Evolutionary conservation across 2,329 filamentous ascomycete genomes (phyloP).

Genomic region (Microascus cirrosus): DNA sequence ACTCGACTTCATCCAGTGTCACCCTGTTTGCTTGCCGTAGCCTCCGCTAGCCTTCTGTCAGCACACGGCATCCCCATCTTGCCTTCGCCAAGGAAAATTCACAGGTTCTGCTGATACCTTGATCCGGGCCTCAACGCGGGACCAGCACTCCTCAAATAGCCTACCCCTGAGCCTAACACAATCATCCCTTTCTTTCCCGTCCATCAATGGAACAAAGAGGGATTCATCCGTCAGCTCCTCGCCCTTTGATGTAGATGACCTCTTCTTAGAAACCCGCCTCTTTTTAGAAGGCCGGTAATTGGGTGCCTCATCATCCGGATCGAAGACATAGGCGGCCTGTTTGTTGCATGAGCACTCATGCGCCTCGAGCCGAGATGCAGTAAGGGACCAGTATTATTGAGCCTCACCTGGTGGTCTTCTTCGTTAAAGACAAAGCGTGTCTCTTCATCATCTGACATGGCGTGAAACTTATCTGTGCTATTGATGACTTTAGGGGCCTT

Average conservation of each 20-base stretch:
- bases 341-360: neutral
- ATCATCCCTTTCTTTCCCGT: constrained; percentile 37
- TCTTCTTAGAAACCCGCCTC: constrained; percentile 37
- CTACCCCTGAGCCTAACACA: constrained; percentile 42
- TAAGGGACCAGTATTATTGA: neutral
- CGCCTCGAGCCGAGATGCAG: neutral
- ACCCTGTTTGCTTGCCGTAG: constrained; percentile 49
- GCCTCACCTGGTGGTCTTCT: constrained; percentile 31
- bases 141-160: constrained; percentile 55
- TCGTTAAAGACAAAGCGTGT: constrained; percentile 10
- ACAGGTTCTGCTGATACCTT: constrained; percentile 19
- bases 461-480: neutral
- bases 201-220: constrained; percentile 40
- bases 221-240: constrained; percentile 10
- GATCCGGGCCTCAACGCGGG: constrained; percentile 49
- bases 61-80: neutral
- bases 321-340: constrained; percentile 53
- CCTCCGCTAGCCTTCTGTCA: constrained; percentile 30
- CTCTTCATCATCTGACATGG: constrained; percentile 2
- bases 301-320: constrained; percentile 28
- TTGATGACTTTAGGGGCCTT: neutral
- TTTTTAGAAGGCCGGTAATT: constrained; percentile 40
- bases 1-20: constrained; percentile 46
- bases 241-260: constrained; percentile 6
- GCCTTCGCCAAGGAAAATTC: neutral